These are phyloP conservation scores for Pseudogymnoascus pannorum DNA, from an alignment of 2,329 filamentous ascomycete genomes.

Conservation along the genomic window DNA sequence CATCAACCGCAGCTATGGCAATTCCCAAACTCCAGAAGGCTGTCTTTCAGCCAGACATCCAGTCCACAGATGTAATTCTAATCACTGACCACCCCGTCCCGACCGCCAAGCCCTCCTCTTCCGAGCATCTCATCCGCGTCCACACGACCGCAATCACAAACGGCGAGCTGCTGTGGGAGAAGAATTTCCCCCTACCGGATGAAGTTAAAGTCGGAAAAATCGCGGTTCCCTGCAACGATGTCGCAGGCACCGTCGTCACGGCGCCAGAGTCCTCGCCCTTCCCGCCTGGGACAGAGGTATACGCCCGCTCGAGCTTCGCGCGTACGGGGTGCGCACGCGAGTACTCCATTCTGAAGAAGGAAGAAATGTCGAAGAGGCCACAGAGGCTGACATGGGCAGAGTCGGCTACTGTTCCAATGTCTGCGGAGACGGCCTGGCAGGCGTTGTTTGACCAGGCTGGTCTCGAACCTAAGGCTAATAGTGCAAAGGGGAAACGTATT, in stretches of 20 bases:
- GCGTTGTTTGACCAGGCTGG: constrained; percentile 34
- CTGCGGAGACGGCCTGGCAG: constrained; percentile 37
- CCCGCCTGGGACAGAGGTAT: constrained; percentile 32
- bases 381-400: constrained; percentile 30
- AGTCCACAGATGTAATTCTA: constrained; percentile 12
- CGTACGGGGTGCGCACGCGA: constrained; percentile 33
- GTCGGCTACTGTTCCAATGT: constrained; percentile 34
- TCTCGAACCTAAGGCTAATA: constrained; percentile 18
- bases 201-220: constrained; percentile 14
- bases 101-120: constrained; percentile 16
- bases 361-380: constrained; percentile 33
- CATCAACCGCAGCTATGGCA: neutral
- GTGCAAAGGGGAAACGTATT: constrained; percentile 30
- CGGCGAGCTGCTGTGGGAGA: constrained; percentile 38
- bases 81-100: constrained; percentile 20
- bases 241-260: constrained; percentile 34
- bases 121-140: constrained; percentile 35
- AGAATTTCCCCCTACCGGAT: constrained; percentile 23
- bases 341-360: constrained; percentile 29
- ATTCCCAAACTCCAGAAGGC: neutral
- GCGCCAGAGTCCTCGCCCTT: constrained; percentile 32
- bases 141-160: constrained; percentile 34
- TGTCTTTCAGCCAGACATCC: constrained; percentile 1
- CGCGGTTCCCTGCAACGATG: constrained; percentile 35
- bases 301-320: constrained; percentile 30